Conservation (phyloP, 225 moss, liverwort and hornwort species). For the Bryum argenteum region DNA sequence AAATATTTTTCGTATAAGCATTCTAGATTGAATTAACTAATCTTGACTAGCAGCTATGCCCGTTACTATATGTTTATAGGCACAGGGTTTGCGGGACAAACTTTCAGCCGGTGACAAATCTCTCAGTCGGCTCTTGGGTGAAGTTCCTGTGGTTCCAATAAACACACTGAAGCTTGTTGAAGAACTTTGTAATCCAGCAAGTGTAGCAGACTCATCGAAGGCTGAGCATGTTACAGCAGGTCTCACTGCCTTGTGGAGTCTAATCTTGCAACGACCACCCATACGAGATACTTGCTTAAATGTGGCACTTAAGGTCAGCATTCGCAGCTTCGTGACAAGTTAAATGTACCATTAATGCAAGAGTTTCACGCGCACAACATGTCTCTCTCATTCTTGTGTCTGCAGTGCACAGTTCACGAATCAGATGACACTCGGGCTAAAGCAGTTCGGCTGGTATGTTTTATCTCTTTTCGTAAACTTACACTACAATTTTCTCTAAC, state of each 20-base stretch:
- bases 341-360: not conserved
- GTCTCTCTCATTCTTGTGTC: conserved; percentile 40
- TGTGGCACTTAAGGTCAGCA: conserved; percentile 83
- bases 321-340: conserved; percentile 10
- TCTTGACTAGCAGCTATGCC: conserved; percentile 26
- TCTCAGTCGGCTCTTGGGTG: conserved; percentile 84
- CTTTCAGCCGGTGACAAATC: conserved; percentile 87
- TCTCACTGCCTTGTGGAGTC: conserved; percentile 95
- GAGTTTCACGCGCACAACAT: conserved; percentile 14
- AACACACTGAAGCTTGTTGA: conserved; percentile 82
- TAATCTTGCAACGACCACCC: conserved; percentile 96
- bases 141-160: conserved; percentile 85
- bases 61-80: conserved; percentile 49
- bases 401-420: conserved; percentile 99
- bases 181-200: conserved; percentile 81
- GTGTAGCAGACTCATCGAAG: conserved; percentile 55
- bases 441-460: conserved; percentile 87
- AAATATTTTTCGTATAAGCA: not conserved
- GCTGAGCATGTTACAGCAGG: conserved; percentile 95
- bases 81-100: conserved; percentile 91
- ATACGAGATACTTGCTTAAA: conserved; percentile 79
- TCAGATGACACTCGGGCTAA: conserved; percentile 94
- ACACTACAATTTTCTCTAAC: not conserved
- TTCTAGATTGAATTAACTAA: conserved; percentile 23
- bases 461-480: conserved; percentile 19